Evolutionary conservation across 345 rosid species (phyloP).

Genomic region (Viola odorata): DNA sequence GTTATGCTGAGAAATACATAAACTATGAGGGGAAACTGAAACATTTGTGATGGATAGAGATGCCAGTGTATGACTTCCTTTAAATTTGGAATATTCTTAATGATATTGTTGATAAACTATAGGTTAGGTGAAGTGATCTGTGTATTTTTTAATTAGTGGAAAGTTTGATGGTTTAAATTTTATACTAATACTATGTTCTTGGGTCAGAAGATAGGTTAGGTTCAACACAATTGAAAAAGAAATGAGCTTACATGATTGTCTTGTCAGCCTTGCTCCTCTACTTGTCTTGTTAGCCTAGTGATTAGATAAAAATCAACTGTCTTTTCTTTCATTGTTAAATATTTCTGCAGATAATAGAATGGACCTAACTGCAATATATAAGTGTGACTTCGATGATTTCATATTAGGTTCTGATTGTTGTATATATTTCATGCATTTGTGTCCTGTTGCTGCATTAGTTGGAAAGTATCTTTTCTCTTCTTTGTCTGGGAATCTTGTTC

Average conservation of each 20-base stretch:
- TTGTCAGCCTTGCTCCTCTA: not conserved
- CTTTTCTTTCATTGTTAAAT: not conserved
- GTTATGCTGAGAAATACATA: slow-evolving; percentile 1
- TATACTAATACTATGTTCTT: not conserved
- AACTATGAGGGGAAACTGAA: slow-evolving; percentile 1
- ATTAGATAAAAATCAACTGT: not conserved
- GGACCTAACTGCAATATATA: not conserved
- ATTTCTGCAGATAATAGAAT: slow-evolving; percentile 1
- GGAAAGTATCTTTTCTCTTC: not conserved
- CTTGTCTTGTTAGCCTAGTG: not conserved
- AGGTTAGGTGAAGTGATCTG: slow-evolving; percentile 18
- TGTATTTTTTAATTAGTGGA: slow-evolving; percentile 4
- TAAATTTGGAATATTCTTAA: slow-evolving; percentile 3
- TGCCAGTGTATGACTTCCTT: slow-evolving; percentile 10
- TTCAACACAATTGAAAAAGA: slow-evolving; percentile 3
- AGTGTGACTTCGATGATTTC: not conserved
- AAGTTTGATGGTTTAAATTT: slow-evolving; percentile 6
- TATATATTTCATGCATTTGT: too few species aligned
- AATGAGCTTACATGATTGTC: not conserved
- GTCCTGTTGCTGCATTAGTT: too few species aligned
- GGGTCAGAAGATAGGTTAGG: too few species aligned
- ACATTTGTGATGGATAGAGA: slow-evolving; percentile 14
- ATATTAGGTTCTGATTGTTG: not conserved
- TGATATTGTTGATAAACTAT: slow-evolving; percentile 5
- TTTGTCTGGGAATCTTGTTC: slow-evolving; percentile 6